Percentiles rank a stretch among this genome's conserved stretches.
These are phyloP conservation scores for Mollisiaceae sp. DNA, from an alignment of 2,329 filamentous ascomycete genomes.

Conservation along the genomic window DNA sequence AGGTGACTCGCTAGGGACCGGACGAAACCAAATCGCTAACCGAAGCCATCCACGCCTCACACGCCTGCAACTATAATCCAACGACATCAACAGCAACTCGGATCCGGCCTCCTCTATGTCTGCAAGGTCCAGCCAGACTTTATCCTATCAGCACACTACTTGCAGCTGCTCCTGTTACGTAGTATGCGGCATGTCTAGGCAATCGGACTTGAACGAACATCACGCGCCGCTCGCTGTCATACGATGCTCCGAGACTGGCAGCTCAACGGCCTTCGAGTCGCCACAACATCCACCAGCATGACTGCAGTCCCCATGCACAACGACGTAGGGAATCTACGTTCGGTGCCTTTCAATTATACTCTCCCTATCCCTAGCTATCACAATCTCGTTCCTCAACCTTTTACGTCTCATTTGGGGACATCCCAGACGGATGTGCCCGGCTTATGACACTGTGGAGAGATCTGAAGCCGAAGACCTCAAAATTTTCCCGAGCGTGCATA, in stretches of 20 bases:
- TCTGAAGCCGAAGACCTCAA: not conserved
- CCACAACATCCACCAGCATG: not conserved
- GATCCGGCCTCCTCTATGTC: no score
- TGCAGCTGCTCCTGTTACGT: not conserved
- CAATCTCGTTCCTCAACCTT: not conserved
- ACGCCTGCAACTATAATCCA: no score
- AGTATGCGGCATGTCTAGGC: not conserved
- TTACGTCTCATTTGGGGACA: not conserved
- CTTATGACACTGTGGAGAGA: not conserved
- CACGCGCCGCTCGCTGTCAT: conserved; percentile 2
- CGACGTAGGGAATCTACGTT: not conserved
- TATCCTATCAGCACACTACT: not conserved
- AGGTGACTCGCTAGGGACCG: no score
- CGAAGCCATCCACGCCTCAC: no score
- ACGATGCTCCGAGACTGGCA: not conserved
- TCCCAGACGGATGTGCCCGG: not conserved
- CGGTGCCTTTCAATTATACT: not conserved
- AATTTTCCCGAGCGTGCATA: not conserved
- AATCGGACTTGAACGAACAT: conserved; percentile 1
- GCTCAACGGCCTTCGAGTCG: not conserved
- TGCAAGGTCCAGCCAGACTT: not conserved
- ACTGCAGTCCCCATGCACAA: not conserved
- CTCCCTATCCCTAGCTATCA: not conserved
- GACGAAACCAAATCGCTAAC: no score
- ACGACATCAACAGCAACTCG: no score